phyloP scores from a whole-genome alignment of 768 basidiomycete genomes.

The Suillus decipiens region DNA sequence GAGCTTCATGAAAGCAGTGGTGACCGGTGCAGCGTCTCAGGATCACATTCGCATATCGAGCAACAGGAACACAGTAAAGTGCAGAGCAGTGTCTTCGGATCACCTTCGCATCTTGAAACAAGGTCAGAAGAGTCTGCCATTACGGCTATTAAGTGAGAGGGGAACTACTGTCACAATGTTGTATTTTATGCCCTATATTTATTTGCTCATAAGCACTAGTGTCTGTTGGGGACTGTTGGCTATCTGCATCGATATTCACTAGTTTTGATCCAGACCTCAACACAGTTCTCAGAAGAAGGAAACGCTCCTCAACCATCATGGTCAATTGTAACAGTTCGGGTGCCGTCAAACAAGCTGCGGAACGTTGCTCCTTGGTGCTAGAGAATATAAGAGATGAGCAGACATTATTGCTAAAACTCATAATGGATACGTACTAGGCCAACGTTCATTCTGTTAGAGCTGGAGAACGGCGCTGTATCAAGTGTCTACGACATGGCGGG shows the following conservation, averaged over 20 bases:
- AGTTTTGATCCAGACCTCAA: conserved; percentile 60
- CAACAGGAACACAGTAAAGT: conserved; percentile 4
- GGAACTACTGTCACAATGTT: too few species aligned
- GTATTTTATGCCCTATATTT: neutral
- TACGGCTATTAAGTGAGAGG: too few species aligned
- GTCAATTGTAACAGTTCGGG: conserved; percentile 47
- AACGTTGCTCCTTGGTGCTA: conserved; percentile 39
- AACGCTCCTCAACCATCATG: conserved; percentile 65
- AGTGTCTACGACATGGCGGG: too few species aligned
- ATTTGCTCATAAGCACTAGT: conserved; percentile 7
- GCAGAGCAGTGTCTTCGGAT: neutral
- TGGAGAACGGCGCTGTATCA: too few species aligned
- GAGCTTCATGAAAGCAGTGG: conserved; percentile 9
- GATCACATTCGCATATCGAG: conserved; percentile 12
- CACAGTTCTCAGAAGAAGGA: conserved; percentile 52
- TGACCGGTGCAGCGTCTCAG: neutral
- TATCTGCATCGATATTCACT: neutral
- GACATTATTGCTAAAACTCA: conserved; percentile 7
- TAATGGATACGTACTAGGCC: conserved; percentile 48
- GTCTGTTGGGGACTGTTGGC: neutral
- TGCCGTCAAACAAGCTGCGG: conserved; percentile 46
- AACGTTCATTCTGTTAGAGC: conserved; percentile 56
- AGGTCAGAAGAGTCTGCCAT: conserved; percentile 9
- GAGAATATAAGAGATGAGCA: conserved; percentile 5
- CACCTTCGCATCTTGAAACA: neutral